Percentiles rank a stretch among this genome's conserved stretches.
Evolutionary conservation across 805 yeast species (phyloP).

Genomic region (Ogataea ramenticola): DNA sequence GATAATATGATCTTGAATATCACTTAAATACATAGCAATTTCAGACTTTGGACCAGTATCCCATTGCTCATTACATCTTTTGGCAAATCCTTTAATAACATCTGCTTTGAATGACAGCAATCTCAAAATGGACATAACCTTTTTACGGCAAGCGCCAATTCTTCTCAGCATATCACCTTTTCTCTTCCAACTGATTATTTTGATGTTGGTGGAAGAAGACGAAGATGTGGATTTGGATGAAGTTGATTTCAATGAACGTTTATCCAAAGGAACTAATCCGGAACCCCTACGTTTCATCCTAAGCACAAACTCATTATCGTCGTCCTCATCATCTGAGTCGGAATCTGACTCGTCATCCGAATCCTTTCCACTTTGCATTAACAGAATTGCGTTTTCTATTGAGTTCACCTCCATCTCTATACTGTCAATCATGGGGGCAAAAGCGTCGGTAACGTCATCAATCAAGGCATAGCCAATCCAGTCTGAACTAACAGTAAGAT

Average conservation of each 20-base stretch:
- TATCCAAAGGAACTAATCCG: slow-evolving; percentile 11
- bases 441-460: slow-evolving; percentile 96
- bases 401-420: slow-evolving; percentile 91
- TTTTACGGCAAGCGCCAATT: slow-evolving; percentile 90
- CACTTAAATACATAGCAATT: slow-evolving; percentile 91
- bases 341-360: slow-evolving; percentile 36
- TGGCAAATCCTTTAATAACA: slow-evolving; percentile 93
- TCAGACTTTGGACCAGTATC: slow-evolving; percentile 74
- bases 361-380: slow-evolving; percentile 67
- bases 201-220: slow-evolving; percentile 31
- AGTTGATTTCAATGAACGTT: slow-evolving; percentile 13
- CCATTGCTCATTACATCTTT: slow-evolving; percentile 82
- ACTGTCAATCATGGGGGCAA: slow-evolving; percentile 92
- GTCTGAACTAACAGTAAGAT: slow-evolving; percentile 83
- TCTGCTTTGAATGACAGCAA: slow-evolving; percentile 90
- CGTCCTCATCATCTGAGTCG: slow-evolving; percentile 32
- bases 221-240: slow-evolving; percentile 12
- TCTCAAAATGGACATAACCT: slow-evolving; percentile 86
- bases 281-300: slow-evolving; percentile 23
- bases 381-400: slow-evolving; percentile 88
- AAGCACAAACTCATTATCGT: slow-evolving; percentile 26
- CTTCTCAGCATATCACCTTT: slow-evolving; percentile 93
- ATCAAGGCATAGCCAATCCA: slow-evolving; percentile 97
- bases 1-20: slow-evolving; percentile 94
- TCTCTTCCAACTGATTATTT: slow-evolving; percentile 68